Percentiles rank a stretch among this genome's conserved stretches.
Evolutionary conservation across 2,329 filamentous ascomycete species (phyloP).

Genomic region (Tolypocladium guangdongense): DNA sequence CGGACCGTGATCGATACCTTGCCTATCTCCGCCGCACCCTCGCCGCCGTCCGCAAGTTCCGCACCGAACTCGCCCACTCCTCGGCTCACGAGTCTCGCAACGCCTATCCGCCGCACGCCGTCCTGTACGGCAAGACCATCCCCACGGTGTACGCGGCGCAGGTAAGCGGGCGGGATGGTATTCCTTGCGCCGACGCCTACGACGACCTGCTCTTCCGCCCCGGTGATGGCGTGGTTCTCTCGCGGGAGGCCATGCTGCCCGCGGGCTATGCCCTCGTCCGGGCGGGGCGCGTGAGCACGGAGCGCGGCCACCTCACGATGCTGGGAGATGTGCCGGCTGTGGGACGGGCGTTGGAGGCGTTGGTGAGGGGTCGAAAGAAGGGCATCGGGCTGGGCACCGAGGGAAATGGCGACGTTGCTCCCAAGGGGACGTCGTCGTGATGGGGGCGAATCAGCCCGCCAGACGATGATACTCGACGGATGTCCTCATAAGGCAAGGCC

Average conservation of each 20-base stretch:
- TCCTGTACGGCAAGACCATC: conserved; percentile 78
- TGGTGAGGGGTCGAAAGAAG: conserved; percentile 55
- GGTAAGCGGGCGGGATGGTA: conserved; percentile 61
- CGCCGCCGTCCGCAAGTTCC: conserved; percentile 61
- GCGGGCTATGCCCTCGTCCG: conserved; percentile 64
- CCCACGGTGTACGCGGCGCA: conserved; percentile 78
- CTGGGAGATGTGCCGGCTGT: conserved; percentile 77
- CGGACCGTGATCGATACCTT: conserved; percentile 24
- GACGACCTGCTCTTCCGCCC: conserved; percentile 79
- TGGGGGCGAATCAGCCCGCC: not conserved
- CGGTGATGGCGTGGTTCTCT: conserved; percentile 82
- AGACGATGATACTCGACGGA: not conserved
- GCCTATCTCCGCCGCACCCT: conserved; percentile 69
- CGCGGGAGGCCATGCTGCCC: conserved; percentile 76
- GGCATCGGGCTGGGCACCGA: conserved; percentile 55
- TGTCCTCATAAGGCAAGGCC: not conserved
- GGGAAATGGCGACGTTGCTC: not conserved
- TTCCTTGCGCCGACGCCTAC: conserved; percentile 67
- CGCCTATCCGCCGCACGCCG: conserved; percentile 66
- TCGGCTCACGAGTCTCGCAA: conserved; percentile 52
- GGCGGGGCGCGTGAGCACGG: conserved; percentile 66
- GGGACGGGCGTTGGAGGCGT: conserved; percentile 59
- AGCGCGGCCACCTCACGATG: conserved; percentile 79
- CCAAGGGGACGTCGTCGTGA: not conserved
- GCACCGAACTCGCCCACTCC: conserved; percentile 57